Base-by-base conservation (phyloP, 768 basidiomycete genomes). In the Serpula lacrymans region DNA sequence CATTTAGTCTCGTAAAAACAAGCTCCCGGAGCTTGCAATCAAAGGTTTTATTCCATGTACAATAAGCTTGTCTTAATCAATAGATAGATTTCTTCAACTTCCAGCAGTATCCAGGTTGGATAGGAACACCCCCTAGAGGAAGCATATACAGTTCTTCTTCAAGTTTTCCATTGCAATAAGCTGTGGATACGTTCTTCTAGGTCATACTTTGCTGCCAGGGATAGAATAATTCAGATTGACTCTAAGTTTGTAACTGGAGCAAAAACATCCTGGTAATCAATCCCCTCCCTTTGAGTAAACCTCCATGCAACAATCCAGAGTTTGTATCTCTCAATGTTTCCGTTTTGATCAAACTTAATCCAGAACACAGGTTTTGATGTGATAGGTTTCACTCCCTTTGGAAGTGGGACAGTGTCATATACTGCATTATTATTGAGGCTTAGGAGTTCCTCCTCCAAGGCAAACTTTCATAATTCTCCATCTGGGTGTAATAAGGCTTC, bases 31-130 rank as follows among this genome's bases (percentile, higher is more conserved):
- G 41, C 6, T 31, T 44, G 5, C 26, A 20, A 30, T 49, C 39
- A 1, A 49, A 35, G 10, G 38, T 51, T 21, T 43, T 41, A 33
- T 61, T 47, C 60, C 60, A 62, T 24, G 42, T 34, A 5, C 46
- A 42, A 2, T 54, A 53, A 3, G 60, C 51, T 34, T 63, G 60
- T 25, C 59, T 57, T 1, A 65, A 53, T 0, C 64, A 56, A 41
- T 65, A 65, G 0, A 65, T 42, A 2, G 52, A 51, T 20, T 53
- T 53, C 2, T 20, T 16, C 11, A 65, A 58, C 16, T 35, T 31
- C 27, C 46, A 45, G 21, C 32, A 46, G 12, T 32, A 23, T 5
- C 37, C 42, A 5, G 31, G 25, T 20, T 37, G 18, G 10, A 46
- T 38, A 1, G 34, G 23, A 11, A 49, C 28, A n/a, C 48, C 52